Evolutionary conservation across 129 eudicot species (phyloP).

Genomic region (Arctium lappa): DNA sequence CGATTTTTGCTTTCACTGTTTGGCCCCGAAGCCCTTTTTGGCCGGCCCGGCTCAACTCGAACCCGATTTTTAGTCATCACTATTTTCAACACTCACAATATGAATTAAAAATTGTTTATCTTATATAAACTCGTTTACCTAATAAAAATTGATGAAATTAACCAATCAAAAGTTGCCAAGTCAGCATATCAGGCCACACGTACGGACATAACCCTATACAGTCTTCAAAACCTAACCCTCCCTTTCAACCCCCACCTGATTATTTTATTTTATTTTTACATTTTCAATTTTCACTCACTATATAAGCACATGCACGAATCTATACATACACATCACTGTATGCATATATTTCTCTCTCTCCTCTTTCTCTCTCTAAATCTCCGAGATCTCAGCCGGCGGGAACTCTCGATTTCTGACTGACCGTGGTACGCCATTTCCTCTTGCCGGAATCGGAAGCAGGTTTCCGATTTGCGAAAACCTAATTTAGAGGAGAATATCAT

Average conservation of each 20-base stretch:
- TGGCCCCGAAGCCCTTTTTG: too few relatives aligned
- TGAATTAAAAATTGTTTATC: too few relatives aligned
- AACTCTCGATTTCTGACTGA: constrained; percentile 6
- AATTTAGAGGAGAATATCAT: constrained; percentile 11
- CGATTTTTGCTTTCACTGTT: too few relatives aligned
- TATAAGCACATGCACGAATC: background rate
- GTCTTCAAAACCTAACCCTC: constrained; percentile 25
- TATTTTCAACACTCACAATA: too few relatives aligned
- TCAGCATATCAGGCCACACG: constrained; percentile 17
- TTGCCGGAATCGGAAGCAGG: background rate
- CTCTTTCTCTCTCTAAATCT: constrained; percentile 9
- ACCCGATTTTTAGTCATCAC: too few relatives aligned
- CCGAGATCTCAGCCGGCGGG: constrained; percentile 26
- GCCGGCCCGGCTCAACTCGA: too few relatives aligned
- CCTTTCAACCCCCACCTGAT: constrained; percentile 17
- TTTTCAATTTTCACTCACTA: background rate
- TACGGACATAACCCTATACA: constrained; percentile 5
- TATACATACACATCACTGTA: background rate
- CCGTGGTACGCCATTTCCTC: background rate
- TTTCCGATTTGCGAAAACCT: background rate
- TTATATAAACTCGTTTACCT: too few relatives aligned
- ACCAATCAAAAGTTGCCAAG: constrained; percentile 1
- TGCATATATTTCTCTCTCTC: background rate
- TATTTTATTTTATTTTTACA: background rate
- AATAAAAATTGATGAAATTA: too few relatives aligned